Conservation (phyloP, 1,139 yeast genomes). For the Taphrina wiesneri region DNA sequence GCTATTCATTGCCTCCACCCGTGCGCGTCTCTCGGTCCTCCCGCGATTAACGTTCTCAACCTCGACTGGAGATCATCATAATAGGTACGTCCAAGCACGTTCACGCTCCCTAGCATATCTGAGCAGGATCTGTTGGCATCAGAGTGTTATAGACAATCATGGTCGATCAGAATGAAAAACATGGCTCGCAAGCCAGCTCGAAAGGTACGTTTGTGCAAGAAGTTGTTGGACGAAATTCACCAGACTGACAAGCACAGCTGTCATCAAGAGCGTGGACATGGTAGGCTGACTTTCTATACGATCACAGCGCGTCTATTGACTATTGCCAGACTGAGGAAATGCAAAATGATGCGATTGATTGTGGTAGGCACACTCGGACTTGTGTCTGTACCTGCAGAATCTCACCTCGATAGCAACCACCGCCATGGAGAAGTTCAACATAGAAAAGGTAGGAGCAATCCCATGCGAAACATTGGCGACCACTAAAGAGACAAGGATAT, state of each 20-base stretch:
- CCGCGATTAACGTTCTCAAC: background rate
- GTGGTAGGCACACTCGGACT: constrained; percentile 41
- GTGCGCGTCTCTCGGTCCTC: background rate
- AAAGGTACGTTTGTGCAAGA: constrained; percentile 8
- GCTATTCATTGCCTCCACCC: no score
- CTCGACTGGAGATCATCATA: background rate
- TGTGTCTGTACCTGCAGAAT: background rate
- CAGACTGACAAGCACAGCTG: constrained; percentile 42
- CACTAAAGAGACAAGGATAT: constrained; percentile 55
- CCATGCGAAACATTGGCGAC: background rate
- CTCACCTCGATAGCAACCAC: constrained; percentile 54
- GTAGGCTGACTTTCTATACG: constrained; percentile 39
- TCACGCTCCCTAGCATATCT: no score
- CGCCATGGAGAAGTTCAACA: constrained; percentile 59
- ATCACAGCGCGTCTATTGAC: background rate
- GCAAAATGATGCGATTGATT: constrained; percentile 44
- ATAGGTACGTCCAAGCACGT: background rate
- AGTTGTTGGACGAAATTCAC: background rate
- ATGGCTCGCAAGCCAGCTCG: constrained; percentile 18
- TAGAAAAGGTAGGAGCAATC: constrained; percentile 46
- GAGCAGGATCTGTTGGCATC: no score
- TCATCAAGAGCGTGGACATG: constrained; percentile 52
- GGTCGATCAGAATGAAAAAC: constrained; percentile 20
- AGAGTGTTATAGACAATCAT: background rate
- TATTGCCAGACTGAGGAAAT: constrained; percentile 43